Conservation (phyloP, 257 asterid genomes). For the Solanum neorickii region DNA sequence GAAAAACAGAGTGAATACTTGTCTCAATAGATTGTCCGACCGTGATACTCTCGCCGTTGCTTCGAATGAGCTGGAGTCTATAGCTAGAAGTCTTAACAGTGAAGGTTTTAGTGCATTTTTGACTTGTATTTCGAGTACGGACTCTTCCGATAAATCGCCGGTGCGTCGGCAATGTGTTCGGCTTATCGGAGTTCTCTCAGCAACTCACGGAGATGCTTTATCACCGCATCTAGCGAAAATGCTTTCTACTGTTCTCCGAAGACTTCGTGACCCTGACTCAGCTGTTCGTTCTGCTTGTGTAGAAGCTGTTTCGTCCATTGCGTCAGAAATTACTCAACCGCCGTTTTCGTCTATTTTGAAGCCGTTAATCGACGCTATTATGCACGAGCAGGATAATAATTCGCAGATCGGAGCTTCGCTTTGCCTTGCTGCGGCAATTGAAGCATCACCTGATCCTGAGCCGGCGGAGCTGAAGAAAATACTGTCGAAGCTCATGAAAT, state of each 20-base stretch:
- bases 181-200: conserved; percentile 43
- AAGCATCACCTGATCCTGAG: conserved; percentile 61
- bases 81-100: conserved; percentile 36
- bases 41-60: conserved; percentile 73
- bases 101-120: conserved; percentile 56
- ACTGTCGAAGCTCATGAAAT: conserved; percentile 43
- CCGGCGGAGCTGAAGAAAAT: conserved; percentile 44
- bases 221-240: conserved; percentile 58
- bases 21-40: conserved; percentile 62
- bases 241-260: conserved; percentile 64
- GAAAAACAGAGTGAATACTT: conserved; percentile 45
- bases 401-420: conserved; percentile 74
- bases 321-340: conserved; percentile 46
- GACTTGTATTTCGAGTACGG: conserved; percentile 49
- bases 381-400: conserved; percentile 70
- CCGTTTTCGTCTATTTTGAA: conserved; percentile 44
- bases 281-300: conserved; percentile 71
- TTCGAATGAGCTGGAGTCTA: conserved; percentile 57
- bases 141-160: conserved; percentile 70
- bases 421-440: conserved; percentile 75
- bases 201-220: conserved; percentile 64
- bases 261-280: conserved; percentile 77
- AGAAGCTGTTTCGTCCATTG: conserved; percentile 52
- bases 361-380: conserved; percentile 55
- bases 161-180: conserved; percentile 92